Conservation (phyloP, 352 stramenopile genomes). For the Pythium utonaiense region DNA sequence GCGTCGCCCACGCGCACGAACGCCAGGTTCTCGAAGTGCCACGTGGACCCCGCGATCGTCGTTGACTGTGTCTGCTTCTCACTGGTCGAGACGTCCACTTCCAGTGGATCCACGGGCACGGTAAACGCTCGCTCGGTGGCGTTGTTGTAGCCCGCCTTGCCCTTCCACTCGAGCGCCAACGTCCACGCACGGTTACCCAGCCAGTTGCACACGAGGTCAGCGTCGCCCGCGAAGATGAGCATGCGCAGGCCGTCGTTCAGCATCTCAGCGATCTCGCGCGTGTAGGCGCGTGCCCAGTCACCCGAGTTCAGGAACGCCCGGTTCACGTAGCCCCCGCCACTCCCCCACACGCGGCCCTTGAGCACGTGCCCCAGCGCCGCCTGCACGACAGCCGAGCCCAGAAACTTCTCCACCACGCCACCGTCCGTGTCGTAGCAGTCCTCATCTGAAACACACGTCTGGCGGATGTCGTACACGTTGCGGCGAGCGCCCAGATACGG, state of each 20-base stretch:
- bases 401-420: constrained; percentile 11
- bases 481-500: constrained; percentile 8
- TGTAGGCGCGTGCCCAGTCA: constrained; percentile 90
- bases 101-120: not conserved
- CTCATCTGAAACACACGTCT: constrained; percentile 15
- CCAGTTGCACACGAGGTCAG: constrained; percentile 96
- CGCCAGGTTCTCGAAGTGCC: constrained; percentile 34
- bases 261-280: constrained; percentile 61
- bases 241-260: constrained; percentile 35
- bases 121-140: constrained; percentile 24
- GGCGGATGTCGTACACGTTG: constrained; percentile 35
- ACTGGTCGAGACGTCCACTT: not conserved
- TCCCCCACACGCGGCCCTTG: constrained; percentile 30
- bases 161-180: constrained; percentile 86
- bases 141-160: constrained; percentile 76
- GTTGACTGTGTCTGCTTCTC: no score
- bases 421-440: constrained; percentile 16
- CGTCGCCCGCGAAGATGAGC: constrained; percentile 5
- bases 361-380: not conserved
- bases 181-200: constrained; percentile 93
- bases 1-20: constrained; percentile 85
- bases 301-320: constrained; percentile 14
- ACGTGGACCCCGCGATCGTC: constrained; percentile 4
- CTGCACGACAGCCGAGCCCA: not conserved
- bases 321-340: constrained; percentile 2